Evolutionary conservation across 148 eudicot species (phyloP).

Genomic region (Diospyros kaki): DNA sequence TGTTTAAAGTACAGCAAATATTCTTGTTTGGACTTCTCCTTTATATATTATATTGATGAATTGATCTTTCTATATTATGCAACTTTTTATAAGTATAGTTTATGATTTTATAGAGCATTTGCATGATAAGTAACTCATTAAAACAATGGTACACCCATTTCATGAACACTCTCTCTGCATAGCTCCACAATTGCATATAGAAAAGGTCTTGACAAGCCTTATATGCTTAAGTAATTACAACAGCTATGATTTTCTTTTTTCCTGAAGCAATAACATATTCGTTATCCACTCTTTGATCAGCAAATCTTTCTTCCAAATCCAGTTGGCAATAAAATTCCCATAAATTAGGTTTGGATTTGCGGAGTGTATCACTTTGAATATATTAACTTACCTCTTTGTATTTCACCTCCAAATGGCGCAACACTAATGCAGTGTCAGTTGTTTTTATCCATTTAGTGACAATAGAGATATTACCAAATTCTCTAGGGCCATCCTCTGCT

Average conservation of each 20-base stretch:
- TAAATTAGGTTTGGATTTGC: background rate
- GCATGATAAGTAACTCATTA: too few species aligned
- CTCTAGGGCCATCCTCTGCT: conserved; percentile 89
- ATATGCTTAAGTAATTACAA: background rate
- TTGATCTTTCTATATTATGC: too few species aligned
- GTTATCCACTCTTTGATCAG: background rate
- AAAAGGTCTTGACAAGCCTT: background rate
- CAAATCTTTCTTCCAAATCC: background rate
- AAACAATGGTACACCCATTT: too few species aligned
- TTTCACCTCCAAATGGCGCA: conserved; percentile 75
- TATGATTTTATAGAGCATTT: too few species aligned
- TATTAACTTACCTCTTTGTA: conserved; percentile 54
- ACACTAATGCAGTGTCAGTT: conserved; percentile 55
- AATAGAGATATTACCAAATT: conserved; percentile 69
- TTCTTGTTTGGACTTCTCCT: too few species aligned
- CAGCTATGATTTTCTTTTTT: background rate
- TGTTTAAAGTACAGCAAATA: too few species aligned
- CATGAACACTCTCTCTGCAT: too few species aligned
- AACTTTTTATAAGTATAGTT: too few species aligned
- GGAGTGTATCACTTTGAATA: conserved; percentile 1
- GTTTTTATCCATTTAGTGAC: conserved; percentile 56
- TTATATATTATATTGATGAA: too few species aligned
- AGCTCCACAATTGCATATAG: background rate
- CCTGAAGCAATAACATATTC: too few species aligned
- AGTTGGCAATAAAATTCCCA: background rate